These are phyloP conservation scores for Taphrina deformans DNA, from an alignment of 1,139 yeast genomes.

Conservation along the genomic window DNA sequence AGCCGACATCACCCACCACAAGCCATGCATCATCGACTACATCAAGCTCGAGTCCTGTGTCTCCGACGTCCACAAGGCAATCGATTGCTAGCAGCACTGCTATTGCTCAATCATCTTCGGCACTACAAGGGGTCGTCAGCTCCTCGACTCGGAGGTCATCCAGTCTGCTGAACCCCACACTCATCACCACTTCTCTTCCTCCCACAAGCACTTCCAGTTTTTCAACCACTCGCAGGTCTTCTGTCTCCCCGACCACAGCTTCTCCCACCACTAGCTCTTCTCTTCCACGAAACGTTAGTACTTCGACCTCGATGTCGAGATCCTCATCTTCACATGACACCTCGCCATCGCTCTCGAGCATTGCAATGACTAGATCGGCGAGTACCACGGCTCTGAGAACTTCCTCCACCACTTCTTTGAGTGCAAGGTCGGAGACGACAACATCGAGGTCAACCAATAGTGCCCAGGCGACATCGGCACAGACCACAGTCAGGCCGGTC, in stretches of 20 bases:
- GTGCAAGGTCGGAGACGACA: background rate
- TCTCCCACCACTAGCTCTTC: background rate
- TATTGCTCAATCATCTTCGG: background rate
- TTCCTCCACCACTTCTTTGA: background rate
- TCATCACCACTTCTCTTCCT: background rate
- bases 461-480: too few relatives aligned
- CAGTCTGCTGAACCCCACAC: constrained; percentile 2
- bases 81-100: background rate
- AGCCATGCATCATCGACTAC: background rate
- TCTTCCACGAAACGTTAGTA: background rate
- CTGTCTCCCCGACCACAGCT: background rate
- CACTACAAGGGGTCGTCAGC: background rate
- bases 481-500: too few relatives aligned
- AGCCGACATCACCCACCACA: background rate
- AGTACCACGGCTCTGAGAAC: background rate
- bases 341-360: background rate
- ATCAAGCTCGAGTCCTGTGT: background rate
- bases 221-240: background rate
- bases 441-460: background rate
- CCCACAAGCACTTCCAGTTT: background rate
- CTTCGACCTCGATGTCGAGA: background rate
- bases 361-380: background rate
- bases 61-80: background rate
- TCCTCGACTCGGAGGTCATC: background rate
- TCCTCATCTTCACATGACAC: background rate